Evolutionary conservation across 805 yeast genomes (phyloP), one percentile per base, ranked within the genome.

Genomic region (Komagataella pseudopastoris): DNA sequence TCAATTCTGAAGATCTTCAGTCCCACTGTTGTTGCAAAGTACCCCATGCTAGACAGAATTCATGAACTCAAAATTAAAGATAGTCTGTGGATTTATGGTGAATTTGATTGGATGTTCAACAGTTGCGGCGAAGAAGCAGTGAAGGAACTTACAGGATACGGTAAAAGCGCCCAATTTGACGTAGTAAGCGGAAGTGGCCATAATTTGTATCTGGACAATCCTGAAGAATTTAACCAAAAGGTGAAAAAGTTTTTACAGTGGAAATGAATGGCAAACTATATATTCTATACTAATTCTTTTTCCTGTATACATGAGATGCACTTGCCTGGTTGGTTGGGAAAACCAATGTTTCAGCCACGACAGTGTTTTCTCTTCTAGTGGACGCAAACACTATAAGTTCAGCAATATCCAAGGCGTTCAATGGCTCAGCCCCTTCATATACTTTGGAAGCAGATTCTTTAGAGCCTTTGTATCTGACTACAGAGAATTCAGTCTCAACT

Each of bases 261-360:
- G 52, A 51, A 36, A 44, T 44, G 45, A 18, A 49, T 22, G 12
- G 6, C 44, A 17, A 17, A n/a, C 49, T 23, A 47, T 47, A 18
- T 6, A 14, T 6, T 47, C 14, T 47, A 23, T 23, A 23, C 44
- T 30, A 47, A 14, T 23, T 44, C 44, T 30, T 47, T 18, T 45
- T 45, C n/a, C 51, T 23, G 71, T 81, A 71, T 43, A 83, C 65
- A 61, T 83, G 87, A 58, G 72, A 68, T 6, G 95, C 81, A 53
- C 86, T 76, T 3, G 95, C 96, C 71, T 90, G 97, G 70, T 85
- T 83, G 48, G 81, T 76, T 16, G 96, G 87, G 70, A 89, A 87
- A 10, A 91, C 82, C 63, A 90, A 72, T 16, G 88, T 73, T 63
- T 89, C 95, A 20, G 91, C 90, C 60, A 85, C 68, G 16, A 85